Percentiles rank a stretch among this genome's conserved stretches.
These are phyloP conservation scores for Ceratocystis albifundus DNA, from an alignment of 2,329 filamentous ascomycete genomes.

Conservation along the genomic window DNA sequence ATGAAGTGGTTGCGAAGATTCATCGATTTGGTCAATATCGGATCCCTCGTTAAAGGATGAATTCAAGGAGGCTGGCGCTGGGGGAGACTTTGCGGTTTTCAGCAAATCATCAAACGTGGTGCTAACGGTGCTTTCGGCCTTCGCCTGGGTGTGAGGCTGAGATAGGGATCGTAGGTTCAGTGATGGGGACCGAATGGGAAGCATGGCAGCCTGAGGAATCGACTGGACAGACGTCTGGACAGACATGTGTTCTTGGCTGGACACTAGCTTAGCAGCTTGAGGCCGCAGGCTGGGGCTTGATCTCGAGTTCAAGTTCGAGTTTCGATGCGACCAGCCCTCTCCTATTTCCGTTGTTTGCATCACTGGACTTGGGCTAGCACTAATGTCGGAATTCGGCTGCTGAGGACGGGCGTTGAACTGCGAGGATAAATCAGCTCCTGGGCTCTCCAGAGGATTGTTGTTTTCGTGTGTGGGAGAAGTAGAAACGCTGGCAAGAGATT, in stretches of 20 bases:
- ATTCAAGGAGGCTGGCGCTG: slow-evolving; percentile 61
- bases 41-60: slow-evolving; percentile 72
- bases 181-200: not conserved
- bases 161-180: not conserved
- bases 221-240: not conserved
- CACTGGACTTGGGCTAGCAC: not conserved
- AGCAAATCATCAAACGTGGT: slow-evolving; percentile 34
- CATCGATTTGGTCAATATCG: slow-evolving; percentile 63
- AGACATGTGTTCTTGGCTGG: not conserved
- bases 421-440: slow-evolving; percentile 7
- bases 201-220: not conserved
- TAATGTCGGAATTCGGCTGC: not conserved
- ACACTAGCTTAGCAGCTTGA: not conserved
- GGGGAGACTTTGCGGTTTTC: slow-evolving; percentile 59
- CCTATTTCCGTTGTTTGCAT: not conserved
- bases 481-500: slow-evolving; percentile 35
- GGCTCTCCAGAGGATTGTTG: slow-evolving; percentile 37
- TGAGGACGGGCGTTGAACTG: slow-evolving; percentile 8
- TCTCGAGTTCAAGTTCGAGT: not conserved
- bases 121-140: not conserved
- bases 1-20: slow-evolving; percentile 28
- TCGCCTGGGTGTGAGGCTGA: not conserved
- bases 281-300: not conserved
- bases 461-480: slow-evolving; percentile 41
- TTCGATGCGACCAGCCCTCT: not conserved